Percentiles rank a stretch among this genome's conserved stretches.
Conservation (phyloP, 2,329 filamentous ascomycete genomes). For the Xylaria arbuscula region DNA sequence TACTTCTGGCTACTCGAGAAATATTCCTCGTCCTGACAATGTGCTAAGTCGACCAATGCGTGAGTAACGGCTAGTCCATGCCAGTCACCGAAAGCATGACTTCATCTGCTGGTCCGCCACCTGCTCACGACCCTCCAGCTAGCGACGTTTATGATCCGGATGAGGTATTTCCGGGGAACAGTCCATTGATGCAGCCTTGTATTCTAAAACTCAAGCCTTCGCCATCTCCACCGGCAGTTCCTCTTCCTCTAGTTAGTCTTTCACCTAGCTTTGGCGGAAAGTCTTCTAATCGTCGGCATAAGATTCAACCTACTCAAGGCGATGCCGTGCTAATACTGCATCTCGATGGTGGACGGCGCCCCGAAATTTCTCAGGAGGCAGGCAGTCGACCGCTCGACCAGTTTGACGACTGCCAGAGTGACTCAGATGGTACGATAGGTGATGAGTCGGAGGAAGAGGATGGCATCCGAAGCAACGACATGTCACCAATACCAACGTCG, state of each 20-base stretch:
- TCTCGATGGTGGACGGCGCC: constrained; percentile 71
- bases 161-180: constrained; percentile 57
- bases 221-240: constrained; percentile 61
- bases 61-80: constrained; percentile 50
- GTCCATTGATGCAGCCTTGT: constrained; percentile 55
- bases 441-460: constrained; percentile 48
- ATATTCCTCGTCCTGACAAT: constrained; percentile 42
- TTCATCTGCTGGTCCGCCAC: constrained; percentile 47
- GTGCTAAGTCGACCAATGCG: constrained; percentile 48
- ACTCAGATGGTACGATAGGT: constrained; percentile 44
- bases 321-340: constrained; percentile 75
- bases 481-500: constrained; percentile 47
- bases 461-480: constrained; percentile 48
- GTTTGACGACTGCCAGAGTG: constrained; percentile 55
- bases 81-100: constrained; percentile 49
- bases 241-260: constrained; percentile 58
- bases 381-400: constrained; percentile 64
- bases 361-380: constrained; percentile 71
- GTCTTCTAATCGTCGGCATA: constrained; percentile 64
- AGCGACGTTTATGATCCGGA: constrained; percentile 60
- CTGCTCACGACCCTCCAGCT: constrained; percentile 50
- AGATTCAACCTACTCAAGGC: constrained; percentile 67
- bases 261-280: constrained; percentile 55
- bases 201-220: constrained; percentile 61
- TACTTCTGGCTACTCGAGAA: constrained; percentile 31